Base-by-base conservation (phyloP, 495 filamentous ascomycete genomes). In the Cairneyella variabilis region DNA sequence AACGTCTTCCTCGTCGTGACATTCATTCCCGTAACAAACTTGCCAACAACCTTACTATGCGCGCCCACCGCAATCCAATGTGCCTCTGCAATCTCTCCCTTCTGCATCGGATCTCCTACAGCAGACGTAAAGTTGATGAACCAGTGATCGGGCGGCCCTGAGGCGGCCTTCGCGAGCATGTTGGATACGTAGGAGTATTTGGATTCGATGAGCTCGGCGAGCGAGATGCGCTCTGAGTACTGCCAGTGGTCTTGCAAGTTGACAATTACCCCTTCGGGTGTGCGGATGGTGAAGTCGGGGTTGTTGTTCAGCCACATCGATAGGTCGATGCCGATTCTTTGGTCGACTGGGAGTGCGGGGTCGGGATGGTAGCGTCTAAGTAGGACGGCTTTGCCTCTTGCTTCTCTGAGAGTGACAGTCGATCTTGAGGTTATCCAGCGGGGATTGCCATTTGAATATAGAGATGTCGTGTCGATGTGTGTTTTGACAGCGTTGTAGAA, bases 51-150 rank as follows among this genome's bases (percentile, higher is more conserved):
- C 16, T 59, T 55, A 28, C 58, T 57, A 51, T 62, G 56, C 3
- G 65, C 65, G 12, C 65, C 65, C 8, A 67, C 62, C 7, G 65
- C 65, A 40, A 67, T 61, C 65, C 62, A 65, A 38, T 64, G 64
- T 2, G 54, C 56, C 56, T 67, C 62, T 10, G 65, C 65, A 8
- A 67, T 36, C 54, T 65, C 62, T 26, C 62, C 65, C 52, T 64
- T 59, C 53, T 67, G 43, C n/a, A 50, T 49, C 20, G 65, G 65
- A 47, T 67, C 62, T 11, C 65, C 65, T 0, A 67, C 65, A 6
- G 65, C 65, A 16, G 60, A 63, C 51, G 56, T 62, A 36, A 67
- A 67, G 47, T 67, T 67, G 38, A 67, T 50, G 41, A 56, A 67
- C 65, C 62, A 64, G 20, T 63, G 54, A 10, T 60, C 52, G 6